Evolutionary conservation across 306 rosid species (phyloP), one percentile per base, ranked within the genome.

Genomic region (Luffa aegyptiaca): DNA sequence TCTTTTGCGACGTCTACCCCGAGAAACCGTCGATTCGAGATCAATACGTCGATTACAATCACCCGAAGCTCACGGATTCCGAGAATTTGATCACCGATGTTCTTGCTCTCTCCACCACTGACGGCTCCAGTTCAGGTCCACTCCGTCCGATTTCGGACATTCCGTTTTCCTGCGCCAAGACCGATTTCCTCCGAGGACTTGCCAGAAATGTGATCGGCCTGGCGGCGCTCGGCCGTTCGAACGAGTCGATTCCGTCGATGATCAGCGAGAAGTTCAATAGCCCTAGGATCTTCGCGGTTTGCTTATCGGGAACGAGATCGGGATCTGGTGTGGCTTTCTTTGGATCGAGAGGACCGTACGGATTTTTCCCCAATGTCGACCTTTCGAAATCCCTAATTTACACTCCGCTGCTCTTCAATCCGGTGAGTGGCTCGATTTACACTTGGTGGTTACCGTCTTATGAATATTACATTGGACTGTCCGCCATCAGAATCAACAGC

Each of bases 381-480:
- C 85, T 88, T n/a, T 83, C 90, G 1, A 75, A 84, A 31, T 81
- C 85, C 12, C 85, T 85, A 45, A 42, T 8, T 79, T 88, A 86
- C 91, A 88, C 89, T 1, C 85, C 88, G 0, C 79, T 88, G 7
- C 8, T 86, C 4, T 14, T 76, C 21, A 88, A 82, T 83, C 88
- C 86, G 0, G 35, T 62, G 3, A 81, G 80, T 0, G 83, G 58
- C 73, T 84, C 91, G 16, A 85, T 85, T 21, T 58, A 84, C 68
- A 78, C 85, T 10, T 14, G 35, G 46, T 52, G 77, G 55, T 85
- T 82, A 18, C 89, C 89, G 33, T 88, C 89, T 0, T 84, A 88
- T 77, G 89, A 88, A 62, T 86, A 86, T 53, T 88, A 86, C 81
- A 16, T 88, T 1, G 84, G 84, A 18, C 5, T 88, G 51, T 83